These are phyloP conservation scores for Capronia epimyces DNA, from an alignment of 2,329 filamentous ascomycete species.

Conservation along the genomic window DNA sequence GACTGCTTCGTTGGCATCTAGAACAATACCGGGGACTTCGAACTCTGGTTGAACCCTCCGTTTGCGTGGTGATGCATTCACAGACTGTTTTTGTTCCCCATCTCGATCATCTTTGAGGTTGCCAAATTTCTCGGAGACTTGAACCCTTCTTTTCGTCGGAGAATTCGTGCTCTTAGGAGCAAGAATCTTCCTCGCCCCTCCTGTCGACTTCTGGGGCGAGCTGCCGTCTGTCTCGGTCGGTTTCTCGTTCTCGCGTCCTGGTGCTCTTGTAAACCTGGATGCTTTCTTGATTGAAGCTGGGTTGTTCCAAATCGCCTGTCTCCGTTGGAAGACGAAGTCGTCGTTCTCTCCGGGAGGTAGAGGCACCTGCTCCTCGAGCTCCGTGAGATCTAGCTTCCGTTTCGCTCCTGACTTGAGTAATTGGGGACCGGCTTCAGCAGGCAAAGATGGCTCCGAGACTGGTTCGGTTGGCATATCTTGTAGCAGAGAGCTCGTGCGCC, in stretches of 20 bases:
- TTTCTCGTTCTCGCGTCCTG: constrained; percentile 19
- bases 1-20: not conserved
- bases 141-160: constrained; percentile 24
- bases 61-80: constrained; percentile 2
- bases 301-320: constrained; percentile 12
- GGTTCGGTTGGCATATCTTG: constrained; percentile 39
- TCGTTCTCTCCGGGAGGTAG: constrained; percentile 16
- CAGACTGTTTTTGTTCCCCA: not conserved
- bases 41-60: constrained; percentile 4
- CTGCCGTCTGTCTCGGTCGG: not conserved
- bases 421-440: constrained; percentile 2
- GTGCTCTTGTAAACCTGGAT: constrained; percentile 25
- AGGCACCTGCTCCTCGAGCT: constrained; percentile 18
- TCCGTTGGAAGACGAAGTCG: constrained; percentile 27
- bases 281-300: constrained; percentile 17
- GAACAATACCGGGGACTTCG: not conserved
- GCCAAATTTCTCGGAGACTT: constrained; percentile 13
- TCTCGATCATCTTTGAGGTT: constrained; percentile 10
- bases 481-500: constrained; percentile 46
- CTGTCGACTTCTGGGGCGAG: constrained; percentile 17
- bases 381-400: constrained; percentile 26
- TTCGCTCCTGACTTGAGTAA: constrained; percentile 26
- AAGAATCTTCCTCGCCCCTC: constrained; percentile 21
- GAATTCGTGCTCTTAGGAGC: constrained; percentile 30
- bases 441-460: constrained; percentile 9